Base-by-base conservation (phyloP, 345 rosid genomes). In the Triadica sebifera region DNA sequence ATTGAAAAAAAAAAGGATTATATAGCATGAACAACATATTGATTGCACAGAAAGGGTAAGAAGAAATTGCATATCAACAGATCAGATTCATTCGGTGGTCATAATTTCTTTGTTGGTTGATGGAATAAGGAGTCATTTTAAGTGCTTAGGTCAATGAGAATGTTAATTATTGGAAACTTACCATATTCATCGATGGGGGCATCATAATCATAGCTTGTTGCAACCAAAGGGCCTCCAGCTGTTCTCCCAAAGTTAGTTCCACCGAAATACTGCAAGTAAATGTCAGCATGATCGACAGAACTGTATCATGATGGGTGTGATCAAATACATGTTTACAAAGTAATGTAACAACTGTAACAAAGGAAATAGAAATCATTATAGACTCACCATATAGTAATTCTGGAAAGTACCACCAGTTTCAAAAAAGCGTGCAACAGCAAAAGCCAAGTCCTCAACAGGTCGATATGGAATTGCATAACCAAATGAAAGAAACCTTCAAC, bases 131-230 rank as follows among this genome's bases (percentile, higher is more conserved):
- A 2, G 34, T 29, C 34, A 29, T 29, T 29, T 29, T 29, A 29
- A 29, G 2, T 16, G 63, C 55, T 60, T 50, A 71, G n/a, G 67
- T 55, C 12, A 38, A 5, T 39, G 29, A 38, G 13, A 12, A 50
- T 34, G 52, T n/a, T 3, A 12, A 47, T 6, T 53, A 51, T 13
- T 12, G 52, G 43, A 77, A 75, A 3, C 17, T 65, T 82, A 89
- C 91, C 93, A 47, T 87, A 89, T 81, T 89, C 93, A 76, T 89
- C 91, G 51, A 87, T 65, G n/a, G 93, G 93, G 57, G 93, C 91
- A 59, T 89, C 91, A 65, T 89, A 89, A 76, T 87, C 93, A 56
- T 89, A 89, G 77, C 91, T 89, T 17, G 93, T 84, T 51, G 93
- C 90, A 67, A 86, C 52, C 72, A 89, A 51, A 72, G 89, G 90